These are phyloP conservation scores for Fusarium newnesense DNA, from an alignment of 2,329 filamentous ascomycete species.

Conservation along the genomic window DNA sequence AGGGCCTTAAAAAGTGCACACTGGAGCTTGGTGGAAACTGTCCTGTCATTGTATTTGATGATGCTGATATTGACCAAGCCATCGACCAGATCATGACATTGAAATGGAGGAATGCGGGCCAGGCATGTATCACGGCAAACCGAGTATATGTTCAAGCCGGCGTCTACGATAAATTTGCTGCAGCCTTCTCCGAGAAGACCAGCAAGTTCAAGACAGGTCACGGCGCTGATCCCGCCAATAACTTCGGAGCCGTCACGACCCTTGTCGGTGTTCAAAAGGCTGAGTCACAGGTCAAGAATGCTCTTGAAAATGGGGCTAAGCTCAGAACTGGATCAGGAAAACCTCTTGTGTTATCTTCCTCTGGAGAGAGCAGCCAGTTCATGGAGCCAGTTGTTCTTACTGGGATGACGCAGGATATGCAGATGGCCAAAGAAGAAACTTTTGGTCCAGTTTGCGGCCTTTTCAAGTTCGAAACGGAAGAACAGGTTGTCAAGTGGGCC, in stretches of 20 bases:
- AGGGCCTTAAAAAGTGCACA: conserved; percentile 72
- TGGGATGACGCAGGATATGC: neutral
- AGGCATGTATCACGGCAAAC: conserved; percentile 55
- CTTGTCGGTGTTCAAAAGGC: neutral
- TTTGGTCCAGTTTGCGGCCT: neutral
- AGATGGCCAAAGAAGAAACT: neutral
- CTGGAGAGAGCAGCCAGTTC: neutral
- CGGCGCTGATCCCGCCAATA: neutral
- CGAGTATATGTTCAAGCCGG: neutral
- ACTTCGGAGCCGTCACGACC: neutral
- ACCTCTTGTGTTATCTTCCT: neutral
- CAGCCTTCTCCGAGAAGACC: accelerated
- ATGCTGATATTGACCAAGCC: conserved; percentile 59
- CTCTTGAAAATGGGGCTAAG: neutral
- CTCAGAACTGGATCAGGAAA: neutral
- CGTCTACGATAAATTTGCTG: neutral
- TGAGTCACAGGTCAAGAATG: neutral
- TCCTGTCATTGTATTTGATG: conserved; percentile 72
- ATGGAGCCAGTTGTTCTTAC: neutral
- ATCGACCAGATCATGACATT: neutral
- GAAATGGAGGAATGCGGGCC: conserved; percentile 76
- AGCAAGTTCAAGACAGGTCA: neutral
- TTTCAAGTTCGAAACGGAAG: neutral
- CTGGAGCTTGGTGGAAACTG: conserved; percentile 79
- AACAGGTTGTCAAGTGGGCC: neutral